Base-by-base conservation (phyloP, 2,329 filamentous ascomycete genomes). In the Xylariaceae sp. region DNA sequence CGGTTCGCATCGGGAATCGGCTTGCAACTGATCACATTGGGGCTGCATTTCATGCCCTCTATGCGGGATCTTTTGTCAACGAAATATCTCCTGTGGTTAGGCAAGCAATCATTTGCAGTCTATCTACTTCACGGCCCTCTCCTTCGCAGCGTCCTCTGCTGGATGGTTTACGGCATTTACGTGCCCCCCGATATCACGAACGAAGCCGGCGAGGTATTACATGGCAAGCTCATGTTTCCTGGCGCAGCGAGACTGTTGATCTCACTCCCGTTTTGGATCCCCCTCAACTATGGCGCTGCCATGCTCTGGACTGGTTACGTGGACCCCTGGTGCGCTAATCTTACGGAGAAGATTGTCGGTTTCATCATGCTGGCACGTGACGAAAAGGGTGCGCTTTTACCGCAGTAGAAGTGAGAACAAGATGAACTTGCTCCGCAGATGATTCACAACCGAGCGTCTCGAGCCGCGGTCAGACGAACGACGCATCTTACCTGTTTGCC, bases 41-140 rank as follows among this genome's bases (percentile, higher is more conserved):
- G 66, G 35, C 56, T 69, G 30, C 67, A 69, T 50, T 69, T 69
- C 45, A 68, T 67, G 51, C 67, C 67, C 9, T 56, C 60, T 31
- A 69, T 79, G 32, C 81, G 82, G 57, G 74, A 74, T 49, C 60
- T 79, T 0, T 74, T 86, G 2, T 80, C 79, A 3, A 77, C 76
- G 55, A 76, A 75, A 34, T 74, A 76, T 52, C 76, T 86, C 43
- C 74, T 83, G 44, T 86, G 81, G 76, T 76, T 86, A 9, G 83
- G 83, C 44, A 80, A 80, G 63, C 78, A 85, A 69, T 83, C 79
- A 44, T 85, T 85, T 62, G 81, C 83, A 1, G 79, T 86, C 11
- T 86, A 86, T 62, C 74, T 86, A 5, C 70, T 86, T 26, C 83
- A 86, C 67, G 83, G 83, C 42, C 77, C 79, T 0, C 72, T 86